A percentile compares a stretch with the other conserved stretches of the same genome.
Evolutionary conservation across 768 basidiomycete species (phyloP).

Genomic region (Termitomyces sp.): DNA sequence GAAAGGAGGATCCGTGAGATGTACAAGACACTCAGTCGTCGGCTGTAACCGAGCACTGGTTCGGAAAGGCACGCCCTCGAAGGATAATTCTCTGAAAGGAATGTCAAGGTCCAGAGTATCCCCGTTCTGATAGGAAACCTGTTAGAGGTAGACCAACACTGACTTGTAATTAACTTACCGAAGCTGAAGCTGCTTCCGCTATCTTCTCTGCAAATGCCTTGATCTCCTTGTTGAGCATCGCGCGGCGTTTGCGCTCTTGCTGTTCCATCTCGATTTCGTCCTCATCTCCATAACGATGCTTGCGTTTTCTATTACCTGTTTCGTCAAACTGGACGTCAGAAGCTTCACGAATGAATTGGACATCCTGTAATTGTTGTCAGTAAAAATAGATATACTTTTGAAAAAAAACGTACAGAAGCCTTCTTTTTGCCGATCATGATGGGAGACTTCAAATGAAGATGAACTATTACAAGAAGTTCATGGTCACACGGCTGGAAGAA

Average conservation of each 20-base stretch:
- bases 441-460: conserved; percentile 89
- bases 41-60: conserved; percentile 94
- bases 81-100: conserved; percentile 95
- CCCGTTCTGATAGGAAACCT: conserved; percentile 40
- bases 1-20: conserved; percentile 94
- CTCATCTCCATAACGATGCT: conserved; percentile 96
- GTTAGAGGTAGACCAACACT: background rate
- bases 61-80: conserved; percentile 94
- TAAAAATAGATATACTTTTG: conserved; percentile 5
- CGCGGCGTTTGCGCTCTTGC: conserved; percentile 88
- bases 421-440: conserved; percentile 99
- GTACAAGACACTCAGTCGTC: conserved; percentile 94
- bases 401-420: conserved; percentile 62
- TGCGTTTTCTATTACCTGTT: conserved; percentile 97
- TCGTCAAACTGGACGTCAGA: conserved; percentile 98
- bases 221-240: conserved; percentile 90
- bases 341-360: conserved; percentile 98
- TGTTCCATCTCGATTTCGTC: conserved; percentile 99
- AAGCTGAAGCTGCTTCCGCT: conserved; percentile 74
- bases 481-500: conserved; percentile 99
- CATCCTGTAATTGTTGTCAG: conserved; percentile 54
- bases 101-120: conserved; percentile 91
- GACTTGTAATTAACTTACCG: conserved; percentile 43
- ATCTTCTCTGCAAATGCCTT: conserved; percentile 91
- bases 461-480: conserved; percentile 91